Evolutionary conservation across 176 grass and related monocot species (phyloP), one percentile per base, ranked within the genome.

Genomic region (Ampelocalamus luodianensis): DNA sequence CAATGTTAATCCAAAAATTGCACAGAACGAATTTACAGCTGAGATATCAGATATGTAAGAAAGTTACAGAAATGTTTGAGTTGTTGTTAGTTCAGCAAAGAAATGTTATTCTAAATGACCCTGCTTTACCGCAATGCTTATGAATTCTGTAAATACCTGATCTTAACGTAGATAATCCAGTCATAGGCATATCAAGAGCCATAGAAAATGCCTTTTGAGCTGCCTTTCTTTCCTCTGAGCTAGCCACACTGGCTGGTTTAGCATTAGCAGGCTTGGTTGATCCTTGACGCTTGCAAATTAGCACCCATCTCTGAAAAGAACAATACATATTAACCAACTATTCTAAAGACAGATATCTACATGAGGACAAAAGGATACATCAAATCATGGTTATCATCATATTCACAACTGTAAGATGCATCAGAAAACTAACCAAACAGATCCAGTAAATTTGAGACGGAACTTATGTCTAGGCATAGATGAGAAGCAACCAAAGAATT

Each of bases 271-370:
- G 54, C 71, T 87, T 85, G 71, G 50, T 38, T 65, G 82, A 71
- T 29, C 82, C 91, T 66, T 90, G 88, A 13, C 91, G 93, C 88
- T 87, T 99, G 82, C 67, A 59, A 79, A 93, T 93, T 46, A 85
- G 24, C 5, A 43, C 58, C 97, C 97, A 99, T 92, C 97, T 92
- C 97, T 99, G 89, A 83, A 89, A 78, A 83, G 14, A 79, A 70
- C 38, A 82, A 76, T 17, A 50, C 9, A 79, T 26, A 40, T 76
- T 78, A 87, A 39, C 17, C 29, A 51, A 68, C 9, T 68, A 51
- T 3, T 68, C 80, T 42, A 75, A 26, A 18, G 16, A 58, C 4
- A 61, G 34, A 26, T 26, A 74, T 51, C 23, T 62, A 73, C 5
- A 50, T 39, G 9, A 64, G 58, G 58, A 72, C n/a, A 54, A 74